Evolutionary conservation across 2,329 filamentous ascomycete genomes (phyloP).

Genomic region (Ascosphaera aggregata): DNA sequence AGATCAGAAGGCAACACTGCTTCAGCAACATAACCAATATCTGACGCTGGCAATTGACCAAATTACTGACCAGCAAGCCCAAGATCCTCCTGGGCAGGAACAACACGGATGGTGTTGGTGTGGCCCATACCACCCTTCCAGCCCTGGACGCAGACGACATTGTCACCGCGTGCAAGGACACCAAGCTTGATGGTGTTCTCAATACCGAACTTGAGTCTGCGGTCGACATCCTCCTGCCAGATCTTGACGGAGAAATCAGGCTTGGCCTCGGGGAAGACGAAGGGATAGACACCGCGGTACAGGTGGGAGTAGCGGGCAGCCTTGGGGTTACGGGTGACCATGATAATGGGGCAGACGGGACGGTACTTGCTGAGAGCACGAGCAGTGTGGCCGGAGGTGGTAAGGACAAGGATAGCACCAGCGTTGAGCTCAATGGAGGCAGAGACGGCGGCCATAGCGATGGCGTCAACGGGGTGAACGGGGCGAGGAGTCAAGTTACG

Average conservation of each 20-base stretch:
- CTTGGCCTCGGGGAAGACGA: constrained; percentile 81
- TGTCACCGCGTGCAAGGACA: constrained; percentile 56
- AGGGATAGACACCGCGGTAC: constrained; percentile 95
- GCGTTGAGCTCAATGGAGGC: constrained; percentile 92
- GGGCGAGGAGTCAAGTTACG: constrained; percentile 63
- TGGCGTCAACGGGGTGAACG: constrained; percentile 73
- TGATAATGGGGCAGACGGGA: constrained; percentile 96
- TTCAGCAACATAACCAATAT: too few species aligned
- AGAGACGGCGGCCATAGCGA: constrained; percentile 90
- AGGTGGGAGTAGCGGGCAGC: constrained; percentile 80
- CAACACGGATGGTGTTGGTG: constrained; percentile 37
- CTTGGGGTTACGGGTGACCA: constrained; percentile 74
- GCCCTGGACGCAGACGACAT: constrained; percentile 42
- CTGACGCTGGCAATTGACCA: constrained; percentile 2
- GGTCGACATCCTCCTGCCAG: constrained; percentile 98
- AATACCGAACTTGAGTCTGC: constrained; percentile 94
- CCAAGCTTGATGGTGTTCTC: constrained; percentile 61
- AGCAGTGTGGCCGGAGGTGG: constrained; percentile 84
- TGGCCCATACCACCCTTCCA: constrained; percentile 45
- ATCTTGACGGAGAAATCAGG: constrained; percentile 81
- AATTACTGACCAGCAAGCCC: constrained; percentile 12
- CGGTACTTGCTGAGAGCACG: constrained; percentile 96
- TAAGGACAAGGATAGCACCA: constrained; percentile 85
- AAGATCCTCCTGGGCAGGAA: constrained; percentile 24
- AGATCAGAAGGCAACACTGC: too few species aligned